Base-by-base conservation (phyloP, 1,284 basidiomycete species). In the Boletellus sp. region DNA sequence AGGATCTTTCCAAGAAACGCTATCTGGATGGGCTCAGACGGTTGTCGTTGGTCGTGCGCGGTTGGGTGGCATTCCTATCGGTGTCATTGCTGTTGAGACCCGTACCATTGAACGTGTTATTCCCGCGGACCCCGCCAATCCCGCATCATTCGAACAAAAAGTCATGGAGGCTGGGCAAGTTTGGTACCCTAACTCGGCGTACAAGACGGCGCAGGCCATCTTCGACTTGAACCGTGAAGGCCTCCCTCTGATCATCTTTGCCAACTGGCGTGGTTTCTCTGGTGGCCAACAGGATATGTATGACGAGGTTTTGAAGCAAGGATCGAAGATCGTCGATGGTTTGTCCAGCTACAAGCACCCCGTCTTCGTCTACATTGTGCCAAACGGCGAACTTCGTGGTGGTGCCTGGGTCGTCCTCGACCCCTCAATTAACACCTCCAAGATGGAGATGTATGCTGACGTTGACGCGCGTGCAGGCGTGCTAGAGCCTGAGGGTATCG, bases 221-320 rank as follows among this genome's bases (percentile, higher is more conserved):
- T 93, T 95, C 72, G 97, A 99, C 76, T 93, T 99, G 77, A 91
- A 96, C 75, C 88, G 94, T 47, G 97, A 99, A 73, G 93, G 92
- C 38, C 79, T 99, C 21, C 97, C 97, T 5, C 80, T 99, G 56
- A 93, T 99, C 71, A 96, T 99, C 71, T 97, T 99, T 64, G 97
- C 97, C 57, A 99, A 99, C 79, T 99, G 97, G 95, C 93, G 97
- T 79, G 97, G 97, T 36, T 99, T 99, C 86, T 99, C 97, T 22
- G 97, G 97, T 60, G 97, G 97, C 64, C 95, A 97, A 73, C 93
- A 97, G 71, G 95, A 97, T 73, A 97, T 97, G 94, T 93, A 92
- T 64, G 92, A 96, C 70, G 93, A 94, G 66, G 84, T 96, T 56
- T 78, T 96, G 65, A 96, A 96, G 73, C 91, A 95, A 69, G 93